Percentiles rank a stretch among this genome's conserved stretches.
phyloP scores from a whole-genome alignment of 495 filamentous ascomycete genomes.

The Penicillium goetzii region DNA sequence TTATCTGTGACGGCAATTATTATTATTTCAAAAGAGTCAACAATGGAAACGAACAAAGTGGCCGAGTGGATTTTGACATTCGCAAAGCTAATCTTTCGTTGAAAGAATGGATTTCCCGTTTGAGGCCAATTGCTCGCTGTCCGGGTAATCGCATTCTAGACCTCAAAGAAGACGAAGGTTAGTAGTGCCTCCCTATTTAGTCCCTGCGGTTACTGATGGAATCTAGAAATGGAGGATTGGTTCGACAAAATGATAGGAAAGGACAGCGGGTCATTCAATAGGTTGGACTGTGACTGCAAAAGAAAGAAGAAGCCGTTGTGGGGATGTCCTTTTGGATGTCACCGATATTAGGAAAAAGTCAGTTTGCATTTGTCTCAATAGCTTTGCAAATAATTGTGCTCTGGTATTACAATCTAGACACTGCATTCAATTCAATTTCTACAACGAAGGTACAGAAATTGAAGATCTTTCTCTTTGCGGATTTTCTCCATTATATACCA shows the following conservation, averaged over 20 bases:
- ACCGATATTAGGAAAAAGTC: constrained; percentile 12
- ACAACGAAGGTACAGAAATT: too few relatives aligned
- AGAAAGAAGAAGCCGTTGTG: constrained; percentile 7
- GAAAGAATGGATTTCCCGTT: constrained; percentile 21
- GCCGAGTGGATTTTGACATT: constrained; percentile 22
- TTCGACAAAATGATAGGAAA: constrained; percentile 24
- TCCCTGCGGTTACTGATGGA: constrained; percentile 16
- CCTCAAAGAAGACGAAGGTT: constrained; percentile 19
- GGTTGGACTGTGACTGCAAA: constrained; percentile 22
- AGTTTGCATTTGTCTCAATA: constrained; percentile 12
- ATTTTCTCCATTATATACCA: background rate
- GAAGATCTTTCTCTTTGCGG: too few relatives aligned
- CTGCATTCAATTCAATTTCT: too few relatives aligned
- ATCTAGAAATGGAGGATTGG: constrained; percentile 21
- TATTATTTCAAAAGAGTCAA: constrained; percentile 20
- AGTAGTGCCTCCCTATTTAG: constrained; percentile 14
- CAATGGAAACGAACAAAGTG: constrained; percentile 1
- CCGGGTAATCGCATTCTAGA: constrained; percentile 14
- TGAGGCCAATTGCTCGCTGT: constrained; percentile 13
- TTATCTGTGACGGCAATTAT: constrained; percentile 24
- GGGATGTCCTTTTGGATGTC: constrained; percentile 23
- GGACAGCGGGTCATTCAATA: constrained; percentile 20
- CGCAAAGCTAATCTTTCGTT: constrained; percentile 16
- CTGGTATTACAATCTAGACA: background rate
- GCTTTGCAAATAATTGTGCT: background rate